Conservation (phyloP, 2,329 filamentous ascomycete genomes). For the Diaporthe citrichinensis region DNA sequence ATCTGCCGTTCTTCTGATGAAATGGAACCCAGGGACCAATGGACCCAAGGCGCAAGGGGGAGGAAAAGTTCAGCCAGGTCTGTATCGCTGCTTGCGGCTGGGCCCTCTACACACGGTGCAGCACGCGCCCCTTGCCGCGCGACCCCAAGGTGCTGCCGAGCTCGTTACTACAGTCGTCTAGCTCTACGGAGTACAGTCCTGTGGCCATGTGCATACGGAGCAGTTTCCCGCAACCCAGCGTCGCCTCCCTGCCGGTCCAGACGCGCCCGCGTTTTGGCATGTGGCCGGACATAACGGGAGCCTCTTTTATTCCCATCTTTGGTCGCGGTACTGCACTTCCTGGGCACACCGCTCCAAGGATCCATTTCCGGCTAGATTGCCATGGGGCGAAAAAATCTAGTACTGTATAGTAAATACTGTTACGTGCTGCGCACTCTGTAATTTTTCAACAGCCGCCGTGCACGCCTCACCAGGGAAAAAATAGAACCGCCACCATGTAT, state of each 20-base stretch:
- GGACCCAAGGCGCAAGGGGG: not conserved
- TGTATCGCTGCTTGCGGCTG: constrained; percentile 11
- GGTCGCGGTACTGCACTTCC: not conserved
- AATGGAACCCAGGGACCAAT: not conserved
- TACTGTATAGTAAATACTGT: not conserved
- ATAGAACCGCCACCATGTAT: constrained; percentile 1
- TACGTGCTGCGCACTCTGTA: constrained; percentile 2
- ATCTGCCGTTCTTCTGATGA: constrained; percentile 3
- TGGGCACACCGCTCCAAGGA: constrained; percentile 16
- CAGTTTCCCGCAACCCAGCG: not conserved
- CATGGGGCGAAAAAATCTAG: not conserved
- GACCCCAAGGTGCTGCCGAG: constrained; percentile 4
- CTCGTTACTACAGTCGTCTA: not conserved
- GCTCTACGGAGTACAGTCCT: not conserved
- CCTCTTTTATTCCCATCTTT: constrained; percentile 14
- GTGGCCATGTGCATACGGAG: not conserved
- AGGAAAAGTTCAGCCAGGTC: not conserved
- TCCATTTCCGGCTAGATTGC: constrained; percentile 15
- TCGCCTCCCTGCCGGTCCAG: constrained; percentile 6
- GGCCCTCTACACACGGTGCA: not conserved
- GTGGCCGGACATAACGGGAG: constrained; percentile 11
- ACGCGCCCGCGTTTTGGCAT: not conserved
- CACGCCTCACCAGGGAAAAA: constrained; percentile 12
- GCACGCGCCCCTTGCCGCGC: constrained; percentile 18
- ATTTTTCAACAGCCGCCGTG: constrained; percentile 30